Evolutionary conservation across 352 stramenopile species (phyloP), one percentile per base, ranked within the genome.

Genomic region (Globisporangium acanthophoron): DNA sequence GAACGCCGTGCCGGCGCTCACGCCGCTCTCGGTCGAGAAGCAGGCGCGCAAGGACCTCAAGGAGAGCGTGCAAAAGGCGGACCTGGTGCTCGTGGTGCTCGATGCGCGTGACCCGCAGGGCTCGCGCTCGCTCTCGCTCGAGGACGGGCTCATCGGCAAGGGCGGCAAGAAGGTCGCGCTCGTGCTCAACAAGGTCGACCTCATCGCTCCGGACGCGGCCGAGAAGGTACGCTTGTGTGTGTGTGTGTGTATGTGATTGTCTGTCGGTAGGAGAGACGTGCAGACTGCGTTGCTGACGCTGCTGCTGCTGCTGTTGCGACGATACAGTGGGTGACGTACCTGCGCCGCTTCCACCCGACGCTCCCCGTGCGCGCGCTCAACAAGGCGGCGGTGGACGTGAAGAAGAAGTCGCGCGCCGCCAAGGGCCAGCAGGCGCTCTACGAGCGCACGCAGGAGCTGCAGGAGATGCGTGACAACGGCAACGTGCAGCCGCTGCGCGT

Each of bases 151-250:
- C 35, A 80, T 99, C 56, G 87, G 78, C 48, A 96, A 98, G 62
- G 82, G 78, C 48, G 83, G 93, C 65, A 99, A 99, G 79, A 88
- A 96, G 45, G 84, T 99, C 61, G 85, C 99, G 54, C 80, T 99
- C 5, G 96, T 99, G 45, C 70, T 99, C 58, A 99, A 99, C 84
- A 99, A 99, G 78, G 92, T 99, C 63, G 97, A 99, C 73, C 81
- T 99, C n/a, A 85, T 99, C 45, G 62, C 80, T 11, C 54, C 67
- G 33, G 79, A 93, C 45, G 80, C 69, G 31, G 97, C 97, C 1
- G 96, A 97, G 64, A 96, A 97, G 39, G 52, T 61, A 39, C 16
- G 18, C 21, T 15, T n/a, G n/a, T n/a, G n/a, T n/a, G n/a, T 47
- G 46, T 47, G 29, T 53, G 20, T 27, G 6, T 18, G 75, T 97